Conservation (phyloP, 352 stramenopile species). For the Phytophthora boehmeriae region DNA sequence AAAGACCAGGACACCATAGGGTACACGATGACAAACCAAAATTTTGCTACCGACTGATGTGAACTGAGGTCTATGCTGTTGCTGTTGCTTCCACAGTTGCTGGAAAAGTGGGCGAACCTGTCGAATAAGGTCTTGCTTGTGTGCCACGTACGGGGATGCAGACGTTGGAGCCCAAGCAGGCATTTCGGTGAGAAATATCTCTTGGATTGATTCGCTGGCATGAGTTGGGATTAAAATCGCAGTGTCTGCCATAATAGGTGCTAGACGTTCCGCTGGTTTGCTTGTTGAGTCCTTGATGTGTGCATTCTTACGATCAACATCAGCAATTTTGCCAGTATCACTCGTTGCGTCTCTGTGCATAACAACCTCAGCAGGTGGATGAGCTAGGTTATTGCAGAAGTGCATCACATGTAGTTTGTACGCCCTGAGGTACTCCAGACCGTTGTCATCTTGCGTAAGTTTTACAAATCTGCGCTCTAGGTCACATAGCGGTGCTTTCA, state of each 20-base stretch:
- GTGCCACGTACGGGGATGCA: conserved; percentile 11
- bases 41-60: not conserved
- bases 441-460: conserved; percentile 4
- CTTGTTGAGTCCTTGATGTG: not conserved
- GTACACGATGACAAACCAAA: conserved; percentile 27
- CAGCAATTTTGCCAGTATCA: not conserved
- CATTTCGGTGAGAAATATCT: conserved; percentile 37
- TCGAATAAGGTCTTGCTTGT: conserved; percentile 19
- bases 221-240: conserved; percentile 39
- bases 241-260: conserved; percentile 11
- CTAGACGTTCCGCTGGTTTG: not conserved
- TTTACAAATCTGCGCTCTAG: conserved; percentile 14
- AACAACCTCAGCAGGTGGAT: not conserved
- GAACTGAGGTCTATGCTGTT: conserved; percentile 11
- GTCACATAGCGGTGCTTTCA: conserved; percentile 8
- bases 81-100: conserved; percentile 9
- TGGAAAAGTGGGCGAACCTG: conserved; percentile 26
- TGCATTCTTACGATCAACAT: not conserved
- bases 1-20: conserved; percentile 27
- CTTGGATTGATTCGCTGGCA: conserved; percentile 30
- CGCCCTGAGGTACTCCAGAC: conserved; percentile 23
- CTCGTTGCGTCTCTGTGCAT: not conserved
- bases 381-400: conserved; percentile 16
- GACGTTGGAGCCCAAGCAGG: conserved; percentile 12
- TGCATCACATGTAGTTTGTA: conserved; percentile 6